Conservation (phyloP, 371 early-diverging fungal genomes). For the Mucor sp. region DNA sequence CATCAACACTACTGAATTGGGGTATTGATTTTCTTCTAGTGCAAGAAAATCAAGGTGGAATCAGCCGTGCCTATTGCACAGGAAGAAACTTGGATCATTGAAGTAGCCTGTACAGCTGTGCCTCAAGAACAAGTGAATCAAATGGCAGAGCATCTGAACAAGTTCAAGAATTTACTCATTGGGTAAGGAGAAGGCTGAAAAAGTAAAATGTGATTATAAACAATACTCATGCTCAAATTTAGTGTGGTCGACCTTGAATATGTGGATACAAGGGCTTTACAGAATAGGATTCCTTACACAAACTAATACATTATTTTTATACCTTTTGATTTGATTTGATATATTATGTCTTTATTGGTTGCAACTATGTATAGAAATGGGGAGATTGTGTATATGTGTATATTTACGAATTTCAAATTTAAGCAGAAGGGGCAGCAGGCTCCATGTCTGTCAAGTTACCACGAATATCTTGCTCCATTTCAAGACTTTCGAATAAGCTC, state of each 20-base stretch:
- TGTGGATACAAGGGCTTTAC: slow-evolving; percentile 51
- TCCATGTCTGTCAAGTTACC: slow-evolving; percentile 78
- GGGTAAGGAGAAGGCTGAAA: slow-evolving; percentile 33
- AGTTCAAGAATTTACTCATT: slow-evolving; percentile 39
- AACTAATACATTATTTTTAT: slow-evolving; percentile 8
- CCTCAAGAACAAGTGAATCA: slow-evolving; percentile 53
- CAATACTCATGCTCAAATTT: neutral
- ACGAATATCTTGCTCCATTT: slow-evolving; percentile 90
- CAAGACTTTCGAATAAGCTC: slow-evolving; percentile 94
- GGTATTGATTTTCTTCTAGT: slow-evolving; percentile 15
- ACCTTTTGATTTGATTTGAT: neutral
- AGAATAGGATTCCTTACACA: slow-evolving; percentile 48
- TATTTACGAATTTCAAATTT: slow-evolving; percentile 1
- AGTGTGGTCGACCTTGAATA: slow-evolving; percentile 50
- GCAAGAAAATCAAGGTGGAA: slow-evolving; percentile 39
- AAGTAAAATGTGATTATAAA: neutral
- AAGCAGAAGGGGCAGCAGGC: slow-evolving; percentile 23
- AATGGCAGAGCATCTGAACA: slow-evolving; percentile 50
- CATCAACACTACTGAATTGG: too few relatives aligned
- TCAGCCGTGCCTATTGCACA: slow-evolving; percentile 30
- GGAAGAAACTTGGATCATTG: slow-evolving; percentile 48
- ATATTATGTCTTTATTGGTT: neutral
- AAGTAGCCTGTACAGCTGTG: slow-evolving; percentile 41
- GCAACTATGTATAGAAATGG: neutral
- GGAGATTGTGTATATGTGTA: neutral